Conservation (phyloP, 257 asterid genomes). For the Orobanche coerulescens region DNA sequence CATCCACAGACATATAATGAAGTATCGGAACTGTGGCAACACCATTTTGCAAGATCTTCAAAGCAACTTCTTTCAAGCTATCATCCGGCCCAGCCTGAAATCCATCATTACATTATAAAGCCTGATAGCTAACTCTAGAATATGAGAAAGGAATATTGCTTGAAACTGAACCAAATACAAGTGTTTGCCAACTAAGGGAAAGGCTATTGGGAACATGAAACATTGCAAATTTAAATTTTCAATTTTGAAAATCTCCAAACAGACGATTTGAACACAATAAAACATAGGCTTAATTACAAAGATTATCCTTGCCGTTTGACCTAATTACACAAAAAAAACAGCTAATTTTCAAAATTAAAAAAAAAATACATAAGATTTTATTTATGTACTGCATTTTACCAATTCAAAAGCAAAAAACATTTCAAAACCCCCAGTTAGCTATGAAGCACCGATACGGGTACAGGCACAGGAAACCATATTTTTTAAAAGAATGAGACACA, state of each 20-base stretch:
- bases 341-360: too few relatives aligned
- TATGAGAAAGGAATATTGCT: neutral
- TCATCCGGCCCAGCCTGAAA: slow-evolving; percentile 91
- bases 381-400: too few relatives aligned
- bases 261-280: neutral
- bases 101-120: too few relatives aligned
- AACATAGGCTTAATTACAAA: too few relatives aligned
- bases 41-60: slow-evolving; percentile 68
- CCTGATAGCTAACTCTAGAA: slow-evolving; percentile 37
- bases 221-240: neutral
- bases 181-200: neutral
- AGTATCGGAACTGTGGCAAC: slow-evolving; percentile 77
- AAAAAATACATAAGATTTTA: too few relatives aligned
- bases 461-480: too few relatives aligned
- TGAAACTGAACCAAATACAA: neutral
- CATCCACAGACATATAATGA: slow-evolving; percentile 56
- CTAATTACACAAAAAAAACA: too few relatives aligned
- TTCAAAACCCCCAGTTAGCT: too few relatives aligned
- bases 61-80: slow-evolving; percentile 66
- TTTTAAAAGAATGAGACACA: too few relatives aligned
- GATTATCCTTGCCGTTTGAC: too few relatives aligned
- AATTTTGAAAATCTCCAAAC: neutral
- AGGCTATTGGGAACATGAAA: neutral
- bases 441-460: too few relatives aligned
- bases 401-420: too few relatives aligned